Percentiles rank a stretch among this genome's conserved stretches.
These are phyloP conservation scores for Tarenaya hassleriana DNA, from an alignment of 345 rosid genomes.

Conservation along the genomic window DNA sequence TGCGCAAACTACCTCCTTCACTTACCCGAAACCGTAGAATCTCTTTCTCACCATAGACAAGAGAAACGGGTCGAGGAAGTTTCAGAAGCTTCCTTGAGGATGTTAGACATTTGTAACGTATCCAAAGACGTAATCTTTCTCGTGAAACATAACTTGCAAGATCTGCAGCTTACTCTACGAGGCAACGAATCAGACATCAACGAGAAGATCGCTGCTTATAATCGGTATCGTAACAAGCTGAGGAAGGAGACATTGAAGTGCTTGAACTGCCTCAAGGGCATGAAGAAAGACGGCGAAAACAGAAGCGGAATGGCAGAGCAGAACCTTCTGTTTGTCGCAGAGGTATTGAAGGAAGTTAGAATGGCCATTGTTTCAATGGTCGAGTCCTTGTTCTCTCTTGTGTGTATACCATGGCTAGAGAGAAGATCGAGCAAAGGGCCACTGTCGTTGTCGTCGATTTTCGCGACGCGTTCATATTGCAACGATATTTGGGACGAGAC, in stretches of 20 bases:
- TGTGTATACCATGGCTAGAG: conserved; percentile 65
- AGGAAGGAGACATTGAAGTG: conserved; percentile 70
- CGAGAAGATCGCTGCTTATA: conserved; percentile 45
- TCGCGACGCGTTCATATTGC: conserved; percentile 28
- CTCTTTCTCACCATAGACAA: conserved; percentile 37
- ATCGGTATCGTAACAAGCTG: conserved; percentile 45
- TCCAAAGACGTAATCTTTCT: conserved; percentile 57
- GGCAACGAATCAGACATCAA: conserved; percentile 35
- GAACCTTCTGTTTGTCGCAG: conserved; percentile 37
- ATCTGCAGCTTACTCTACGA: conserved; percentile 45
- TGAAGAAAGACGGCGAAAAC: conserved; percentile 30
- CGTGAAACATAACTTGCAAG: conserved; percentile 53
- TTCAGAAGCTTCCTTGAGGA: conserved; percentile 56
- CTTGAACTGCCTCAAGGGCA: conserved; percentile 39
- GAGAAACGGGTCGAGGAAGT: conserved; percentile 52
- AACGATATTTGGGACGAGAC: conserved; percentile 44
- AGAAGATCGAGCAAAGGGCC: conserved; percentile 37
- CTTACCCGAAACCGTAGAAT: conserved; percentile 45
- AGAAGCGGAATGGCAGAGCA: conserved; percentile 13
- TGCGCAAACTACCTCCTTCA: conserved; percentile 66
- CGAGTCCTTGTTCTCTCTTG: conserved; percentile 54
- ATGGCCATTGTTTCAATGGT: conserved; percentile 40
- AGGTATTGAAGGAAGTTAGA: conserved; percentile 61
- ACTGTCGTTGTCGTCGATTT: conserved; percentile 32
- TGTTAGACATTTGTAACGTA: conserved; percentile 57